phyloP scores from a whole-genome alignment of 805 yeast genomes.

The Sugiyamaella mastotermitis region DNA sequence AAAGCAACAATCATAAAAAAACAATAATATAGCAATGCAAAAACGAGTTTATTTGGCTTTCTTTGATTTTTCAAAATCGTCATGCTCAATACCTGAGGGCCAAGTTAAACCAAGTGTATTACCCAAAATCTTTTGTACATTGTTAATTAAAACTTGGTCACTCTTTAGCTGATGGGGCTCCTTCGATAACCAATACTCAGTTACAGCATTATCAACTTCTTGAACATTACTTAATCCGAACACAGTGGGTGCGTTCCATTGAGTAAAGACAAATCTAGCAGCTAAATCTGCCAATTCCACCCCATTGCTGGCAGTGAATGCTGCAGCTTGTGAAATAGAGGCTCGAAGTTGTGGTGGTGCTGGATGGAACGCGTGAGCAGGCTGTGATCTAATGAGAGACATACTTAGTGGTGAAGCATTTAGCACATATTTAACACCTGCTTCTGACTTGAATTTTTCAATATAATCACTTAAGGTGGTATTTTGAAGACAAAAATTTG shows the following conservation, averaged over 20 bases:
- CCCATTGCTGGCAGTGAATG: slow-evolving; percentile 38
- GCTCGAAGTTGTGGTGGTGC: slow-evolving; percentile 53
- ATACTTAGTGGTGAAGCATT: slow-evolving; percentile 85
- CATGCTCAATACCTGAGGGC: slow-evolving; percentile 42
- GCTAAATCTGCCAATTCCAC: slow-evolving; percentile 79
- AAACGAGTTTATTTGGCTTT: too few relatives aligned
- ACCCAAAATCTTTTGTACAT: slow-evolving; percentile 43
- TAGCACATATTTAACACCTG: slow-evolving; percentile 52
- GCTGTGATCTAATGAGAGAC: slow-evolving; percentile 69
- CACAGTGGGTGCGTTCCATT: slow-evolving; percentile 67
- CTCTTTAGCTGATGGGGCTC: slow-evolving; percentile 27
- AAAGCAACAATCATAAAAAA: too few relatives aligned
- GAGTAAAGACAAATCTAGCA: slow-evolving; percentile 62
- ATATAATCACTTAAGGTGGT: slow-evolving; percentile 46
- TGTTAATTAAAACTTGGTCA: slow-evolving; percentile 41
- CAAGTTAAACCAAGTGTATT: slow-evolving; percentile 59
- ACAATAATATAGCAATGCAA: too few relatives aligned
- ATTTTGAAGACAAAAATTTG: slow-evolving; percentile 80
- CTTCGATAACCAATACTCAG: slow-evolving; percentile 47
- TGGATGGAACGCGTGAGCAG: slow-evolving; percentile 77
- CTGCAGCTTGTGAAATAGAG: slow-evolving; percentile 39
- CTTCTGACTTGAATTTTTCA: slow-evolving; percentile 30
- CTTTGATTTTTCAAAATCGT: too few relatives aligned
- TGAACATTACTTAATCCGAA: slow-evolving; percentile 64
- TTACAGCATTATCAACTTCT: slow-evolving; percentile 61